Percentiles rank a stretch among this genome's conserved stretches.
Conservation (phyloP, 305 asterid species). For the Ilex paraguariensis region DNA sequence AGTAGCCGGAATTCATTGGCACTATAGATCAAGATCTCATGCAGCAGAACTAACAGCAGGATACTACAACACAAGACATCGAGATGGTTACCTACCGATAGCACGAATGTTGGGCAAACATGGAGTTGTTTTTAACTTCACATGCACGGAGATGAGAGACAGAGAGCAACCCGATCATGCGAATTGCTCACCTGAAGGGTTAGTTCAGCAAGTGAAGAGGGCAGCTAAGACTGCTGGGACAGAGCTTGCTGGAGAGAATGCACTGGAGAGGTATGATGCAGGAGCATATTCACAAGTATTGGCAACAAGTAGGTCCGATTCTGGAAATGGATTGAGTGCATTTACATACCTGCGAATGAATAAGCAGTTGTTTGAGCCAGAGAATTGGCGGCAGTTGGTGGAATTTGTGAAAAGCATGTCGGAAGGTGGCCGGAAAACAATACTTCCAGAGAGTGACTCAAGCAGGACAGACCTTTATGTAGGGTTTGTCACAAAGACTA, state of each 20-base stretch:
- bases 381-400: conserved; percentile 72
- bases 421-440: conserved; percentile 50
- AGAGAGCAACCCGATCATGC: conserved; percentile 68
- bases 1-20: conserved; percentile 96
- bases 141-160: conserved; percentile 95
- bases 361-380: conserved; percentile 64
- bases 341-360: conserved; percentile 86
- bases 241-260: conserved; percentile 91
- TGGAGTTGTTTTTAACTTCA: conserved; percentile 64
- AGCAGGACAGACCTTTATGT: conserved; percentile 62
- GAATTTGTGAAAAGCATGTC: conserved; percentile 75
- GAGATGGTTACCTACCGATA: conserved; percentile 78
- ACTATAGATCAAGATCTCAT: conserved; percentile 81
- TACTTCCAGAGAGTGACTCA: conserved; percentile 52
- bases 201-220: conserved; percentile 74
- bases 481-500: conserved; percentile 49
- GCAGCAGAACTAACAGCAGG: conserved; percentile 93
- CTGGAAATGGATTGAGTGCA: conserved; percentile 62
- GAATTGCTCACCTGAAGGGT: conserved; percentile 83
- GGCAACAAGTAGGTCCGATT: conserved; percentile 57
- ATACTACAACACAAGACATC: conserved; percentile 71
- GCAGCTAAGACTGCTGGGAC: conserved; percentile 52
- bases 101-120: conserved; percentile 69
- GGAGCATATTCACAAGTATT: conserved; percentile 66
- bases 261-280: conserved; percentile 79